Conservation (phyloP, 129 eudicot species). For the Daucus carota region DH1_v3.0 NC_030385.2:10431001-10431500, state of each 20-base stretch:
- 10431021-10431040: constrained; percentile 39
- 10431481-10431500: not conserved
- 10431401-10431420: not conserved
- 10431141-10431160: constrained; percentile 13
- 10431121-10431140: constrained; percentile 44
- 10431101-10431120: constrained; percentile 23
- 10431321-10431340: not conserved
- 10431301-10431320: not conserved
- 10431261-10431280: not conserved
- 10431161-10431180: constrained; percentile 22
- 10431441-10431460: not conserved
- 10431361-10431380: not conserved
- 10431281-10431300: not conserved
- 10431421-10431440: constrained; percentile 5
- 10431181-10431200: constrained; percentile 49
- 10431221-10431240: constrained; percentile 16
- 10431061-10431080: constrained; percentile 57
- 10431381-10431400: not conserved
- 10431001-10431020: constrained; percentile 40
- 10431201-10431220: constrained; percentile 10
- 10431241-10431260: not conserved
- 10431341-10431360: not conserved
- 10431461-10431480: not conserved
- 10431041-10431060: constrained; percentile 52
- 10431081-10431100: constrained; percentile 42